phyloP scores from a whole-genome alignment of 1,284 basidiomycete genomes.

The Tremellales sp. region DNA sequence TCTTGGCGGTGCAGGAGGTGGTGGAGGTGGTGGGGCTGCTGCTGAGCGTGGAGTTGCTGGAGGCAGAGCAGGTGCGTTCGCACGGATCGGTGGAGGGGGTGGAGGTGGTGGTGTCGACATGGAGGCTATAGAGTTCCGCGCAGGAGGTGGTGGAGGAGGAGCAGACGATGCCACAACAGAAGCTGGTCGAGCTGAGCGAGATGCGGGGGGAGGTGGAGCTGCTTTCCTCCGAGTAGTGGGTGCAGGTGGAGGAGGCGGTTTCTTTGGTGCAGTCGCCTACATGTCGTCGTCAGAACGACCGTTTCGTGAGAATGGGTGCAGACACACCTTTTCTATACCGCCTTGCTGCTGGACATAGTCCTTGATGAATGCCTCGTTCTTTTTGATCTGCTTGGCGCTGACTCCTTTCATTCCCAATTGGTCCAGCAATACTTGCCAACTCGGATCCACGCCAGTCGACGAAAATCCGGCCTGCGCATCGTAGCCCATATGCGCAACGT shows the following conservation, averaged over 20 bases:
- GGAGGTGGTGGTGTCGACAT: constrained; percentile 33
- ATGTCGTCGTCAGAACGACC: not conserved
- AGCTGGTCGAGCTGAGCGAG: constrained; percentile 39
- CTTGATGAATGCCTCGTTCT: constrained; percentile 87
- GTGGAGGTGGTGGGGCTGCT: constrained; percentile 35
- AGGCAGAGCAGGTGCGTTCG: constrained; percentile 23
- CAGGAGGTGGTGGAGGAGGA: constrained; percentile 47
- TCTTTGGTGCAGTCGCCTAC: constrained; percentile 31
- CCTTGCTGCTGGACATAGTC: constrained; percentile 67
- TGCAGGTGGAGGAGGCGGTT: constrained; percentile 41
- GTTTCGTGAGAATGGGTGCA: not conserved
- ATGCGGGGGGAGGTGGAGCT: constrained; percentile 48
- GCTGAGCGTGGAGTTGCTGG: constrained; percentile 16
- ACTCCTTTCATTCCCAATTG: constrained; percentile 70
- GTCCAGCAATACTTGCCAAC: constrained; percentile 76
- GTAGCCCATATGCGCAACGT: constrained; percentile 94
- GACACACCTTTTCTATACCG: constrained; percentile 41
- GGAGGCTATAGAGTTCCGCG: constrained; percentile 18
- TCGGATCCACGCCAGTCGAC: constrained; percentile 83
- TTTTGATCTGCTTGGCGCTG: constrained; percentile 58
- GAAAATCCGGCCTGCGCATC: constrained; percentile 81
- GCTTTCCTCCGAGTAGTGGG: constrained; percentile 49
- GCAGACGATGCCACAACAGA: constrained; percentile 41
- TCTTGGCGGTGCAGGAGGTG: constrained; percentile 32
- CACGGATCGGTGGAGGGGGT: constrained; percentile 45